These are phyloP conservation scores for Vitis labrusca DNA, from an alignment of 164 flowering plant genomes.

Conservation along the genomic window DNA sequence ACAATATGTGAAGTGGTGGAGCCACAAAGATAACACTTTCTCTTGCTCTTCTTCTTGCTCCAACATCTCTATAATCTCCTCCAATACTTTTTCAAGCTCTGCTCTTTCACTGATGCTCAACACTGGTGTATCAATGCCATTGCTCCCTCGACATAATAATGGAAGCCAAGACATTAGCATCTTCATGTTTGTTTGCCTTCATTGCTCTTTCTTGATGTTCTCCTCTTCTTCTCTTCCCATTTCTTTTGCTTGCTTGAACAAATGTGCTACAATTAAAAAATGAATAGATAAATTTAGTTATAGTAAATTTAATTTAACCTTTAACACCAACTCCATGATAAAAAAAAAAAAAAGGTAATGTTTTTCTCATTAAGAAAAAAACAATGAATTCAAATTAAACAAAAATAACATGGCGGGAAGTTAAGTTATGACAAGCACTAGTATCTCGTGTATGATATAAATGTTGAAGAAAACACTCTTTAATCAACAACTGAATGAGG, in stretches of 20 bases:
- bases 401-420: too few species aligned
- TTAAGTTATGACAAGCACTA: too few species aligned
- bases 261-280: slow-evolving; percentile 40
- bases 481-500: too few species aligned
- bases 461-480: too few species aligned
- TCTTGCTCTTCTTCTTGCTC: slow-evolving; percentile 52
- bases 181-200: slow-evolving; percentile 36
- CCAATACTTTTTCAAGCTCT: slow-evolving; percentile 59
- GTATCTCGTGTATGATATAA: too few species aligned
- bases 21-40: slow-evolving; percentile 71
- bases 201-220: slow-evolving; percentile 17
- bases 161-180: slow-evolving; percentile 79
- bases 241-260: slow-evolving; percentile 62
- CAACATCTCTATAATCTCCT: slow-evolving; percentile 46
- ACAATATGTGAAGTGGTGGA: slow-evolving; percentile 65
- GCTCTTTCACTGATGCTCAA: slow-evolving; percentile 52
- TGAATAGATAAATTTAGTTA: not conserved
- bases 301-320: too few species aligned
- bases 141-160: slow-evolving; percentile 74
- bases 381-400: too few species aligned
- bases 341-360: too few species aligned
- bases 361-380: too few species aligned
- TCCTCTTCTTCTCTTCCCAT: slow-evolving; percentile 34
- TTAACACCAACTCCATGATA: too few species aligned
- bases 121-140: slow-evolving; percentile 60